These are phyloP conservation scores for Kandelia obovata DNA, from an alignment of 345 rosid genomes.

Conservation along the genomic window DNA sequence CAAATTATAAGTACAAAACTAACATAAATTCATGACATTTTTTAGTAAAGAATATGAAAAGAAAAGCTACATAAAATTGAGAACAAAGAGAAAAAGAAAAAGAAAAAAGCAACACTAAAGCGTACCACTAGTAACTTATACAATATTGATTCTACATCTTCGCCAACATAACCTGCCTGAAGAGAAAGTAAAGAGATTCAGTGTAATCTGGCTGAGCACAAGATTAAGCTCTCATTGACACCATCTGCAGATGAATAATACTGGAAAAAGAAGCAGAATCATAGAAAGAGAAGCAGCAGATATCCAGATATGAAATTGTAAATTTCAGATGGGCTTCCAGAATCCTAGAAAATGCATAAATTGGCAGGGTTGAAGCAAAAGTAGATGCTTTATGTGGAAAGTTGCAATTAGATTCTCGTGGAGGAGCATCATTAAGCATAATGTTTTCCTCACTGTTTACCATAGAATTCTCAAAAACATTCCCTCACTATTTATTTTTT, in stretches of 20 bases:
- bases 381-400: too few species aligned
- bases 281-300: too few species aligned
- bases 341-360: too few species aligned
- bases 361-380: too few species aligned
- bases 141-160: conserved; percentile 90
- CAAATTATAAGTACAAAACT: background rate
- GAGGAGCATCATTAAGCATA: too few species aligned
- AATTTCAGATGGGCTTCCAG: too few species aligned
- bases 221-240: background rate
- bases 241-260: background rate
- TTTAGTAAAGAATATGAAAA: background rate
- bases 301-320: too few species aligned
- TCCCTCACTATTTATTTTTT: too few species aligned
- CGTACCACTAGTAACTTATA: conserved; percentile 73
- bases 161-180: conserved; percentile 98
- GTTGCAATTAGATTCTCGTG: too few species aligned
- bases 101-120: background rate
- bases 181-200: conserved; percentile 6
- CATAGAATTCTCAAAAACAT: too few species aligned
- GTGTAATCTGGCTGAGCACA: background rate
- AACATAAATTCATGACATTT: background rate
- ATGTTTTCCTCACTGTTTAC: too few species aligned
- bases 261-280: too few species aligned
- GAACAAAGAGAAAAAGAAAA: background rate
- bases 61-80: background rate